phyloP scores from a whole-genome alignment of 352 stramenopile genomes.

The Aphanomyces cochlioides region DNA sequence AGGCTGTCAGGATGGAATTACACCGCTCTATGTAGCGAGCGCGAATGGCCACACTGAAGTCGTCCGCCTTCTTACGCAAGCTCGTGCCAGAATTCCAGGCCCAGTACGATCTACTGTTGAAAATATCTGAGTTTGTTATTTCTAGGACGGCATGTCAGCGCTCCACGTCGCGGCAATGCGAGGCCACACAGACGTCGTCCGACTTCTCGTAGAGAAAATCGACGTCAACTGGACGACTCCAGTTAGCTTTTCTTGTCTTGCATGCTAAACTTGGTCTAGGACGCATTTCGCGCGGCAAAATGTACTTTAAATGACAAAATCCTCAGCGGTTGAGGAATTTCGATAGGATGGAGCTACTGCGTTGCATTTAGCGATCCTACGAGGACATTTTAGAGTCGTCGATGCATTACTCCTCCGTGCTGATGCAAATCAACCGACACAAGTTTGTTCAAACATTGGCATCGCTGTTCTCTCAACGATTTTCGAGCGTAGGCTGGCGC shows the following conservation, averaged over 20 bases:
- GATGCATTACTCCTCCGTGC: constrained; percentile 43
- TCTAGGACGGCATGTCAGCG: neutral
- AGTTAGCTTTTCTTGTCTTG: constrained; percentile 29
- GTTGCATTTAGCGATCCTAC: constrained; percentile 75
- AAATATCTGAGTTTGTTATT: neutral
- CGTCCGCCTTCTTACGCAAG: neutral
- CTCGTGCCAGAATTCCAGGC: neutral
- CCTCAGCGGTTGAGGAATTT: no score
- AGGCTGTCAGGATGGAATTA: neutral
- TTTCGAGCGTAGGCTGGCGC: neutral
- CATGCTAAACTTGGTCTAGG: constrained; percentile 34
- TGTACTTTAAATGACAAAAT: neutral
- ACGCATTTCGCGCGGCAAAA: constrained; percentile 31
- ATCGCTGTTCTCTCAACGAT: neutral
- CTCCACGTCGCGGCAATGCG: neutral
- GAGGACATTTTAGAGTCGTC: constrained; percentile 73
- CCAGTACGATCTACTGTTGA: neutral
- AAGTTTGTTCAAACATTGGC: neutral
- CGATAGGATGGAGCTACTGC: constrained; percentile 69
- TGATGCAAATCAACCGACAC: neutral
- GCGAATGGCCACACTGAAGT: neutral
- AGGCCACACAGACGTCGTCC: constrained; percentile 3
- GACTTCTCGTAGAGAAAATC: constrained; percentile 73
- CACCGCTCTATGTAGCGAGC: neutral
- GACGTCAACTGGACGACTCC: constrained; percentile 69